phyloP scores from a whole-genome alignment of 345 rosid species.

The Lagerstroemia speciosa region DNA sequence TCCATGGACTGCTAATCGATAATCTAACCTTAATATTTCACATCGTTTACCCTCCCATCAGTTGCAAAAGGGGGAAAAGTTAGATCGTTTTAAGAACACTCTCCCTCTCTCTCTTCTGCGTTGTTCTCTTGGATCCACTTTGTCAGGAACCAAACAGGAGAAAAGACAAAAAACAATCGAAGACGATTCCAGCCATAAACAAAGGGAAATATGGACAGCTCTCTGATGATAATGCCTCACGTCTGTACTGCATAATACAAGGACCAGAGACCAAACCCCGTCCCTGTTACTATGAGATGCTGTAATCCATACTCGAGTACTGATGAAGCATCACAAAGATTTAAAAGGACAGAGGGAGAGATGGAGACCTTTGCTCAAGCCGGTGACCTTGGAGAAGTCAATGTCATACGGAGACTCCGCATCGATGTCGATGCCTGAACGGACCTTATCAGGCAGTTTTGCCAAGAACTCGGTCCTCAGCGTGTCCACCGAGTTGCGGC shows the following conservation, averaged over 20 bases:
- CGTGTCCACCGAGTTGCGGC: slow-evolving; percentile 27
- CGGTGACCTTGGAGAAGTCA: slow-evolving; percentile 41
- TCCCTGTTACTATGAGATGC: background rate
- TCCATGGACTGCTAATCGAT: no score
- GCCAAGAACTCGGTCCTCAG: slow-evolving; percentile 44
- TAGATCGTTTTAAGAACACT: background rate
- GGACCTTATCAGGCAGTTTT: slow-evolving; percentile 56
- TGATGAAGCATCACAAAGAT: background rate
- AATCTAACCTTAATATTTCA: no score
- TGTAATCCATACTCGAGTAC: background rate
- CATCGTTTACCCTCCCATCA: no score
- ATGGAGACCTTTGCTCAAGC: slow-evolving; percentile 17
- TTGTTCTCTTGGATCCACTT: background rate
- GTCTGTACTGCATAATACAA: background rate
- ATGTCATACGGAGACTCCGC: slow-evolving; percentile 39
- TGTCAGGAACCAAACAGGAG: background rate
- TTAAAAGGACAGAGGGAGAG: background rate
- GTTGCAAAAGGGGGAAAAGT: background rate
- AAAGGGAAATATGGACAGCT: background rate
- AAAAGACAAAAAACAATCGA: background rate
- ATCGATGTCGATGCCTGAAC: slow-evolving; percentile 41
- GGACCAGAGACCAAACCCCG: background rate
- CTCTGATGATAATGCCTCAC: background rate
- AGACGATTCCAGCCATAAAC: background rate
- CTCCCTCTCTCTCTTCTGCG: no score